Base-by-base conservation (phyloP, 495 filamentous ascomycete genomes). In the Hypoxylon trugodes region DNA sequence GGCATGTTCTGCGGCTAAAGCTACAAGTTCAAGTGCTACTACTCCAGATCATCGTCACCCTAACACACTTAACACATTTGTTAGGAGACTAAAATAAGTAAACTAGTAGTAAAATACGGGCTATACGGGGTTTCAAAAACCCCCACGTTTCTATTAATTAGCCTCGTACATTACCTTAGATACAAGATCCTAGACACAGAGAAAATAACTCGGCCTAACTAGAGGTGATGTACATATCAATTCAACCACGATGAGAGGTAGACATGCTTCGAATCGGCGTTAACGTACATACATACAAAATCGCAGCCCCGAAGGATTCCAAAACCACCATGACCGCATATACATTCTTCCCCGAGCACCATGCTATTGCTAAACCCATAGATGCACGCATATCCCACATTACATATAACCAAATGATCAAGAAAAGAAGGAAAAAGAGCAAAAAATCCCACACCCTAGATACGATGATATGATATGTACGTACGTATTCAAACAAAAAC, bases 181-280 rank as follows among this genome's bases (percentile, higher is more conserved):
- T 26, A 50, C 15, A 56, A 22, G 10, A 47, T n/a, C n/a, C 40
- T 26, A 32, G 35, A 41, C 28, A 45, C 8, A 62, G 25, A 13
- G 13, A 47, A 42, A 38, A 36, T 21, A 50, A 22, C 15, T 42
- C 6, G 1, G 13, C 40, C 24, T 51, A 51, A 46, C 30, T 46
- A 38, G 37, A 38, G 35, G 25, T 53, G 51, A 45, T 45, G 48
- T 53, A 57, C n/a, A n/a, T n/a, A n/a, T n/a, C n/a, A 52, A 57
- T 65, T 65, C 53, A 48, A 37, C 26, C 38, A 10, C n/a, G n/a
- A n/a, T 64, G n/a, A 12, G 15, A 45, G 7, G 18, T 10, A 40
- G 26, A 9, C 4, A 32, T 47, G 16, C 33, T 53, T 53, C 25
- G 26, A 26, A 19, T 22, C 22, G 45, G 47, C 33, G 32, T 45